Evolutionary conservation across 2,329 filamentous ascomycete genomes (phyloP).

Genomic region (Colletotrichum sansevieriae): DNA sequence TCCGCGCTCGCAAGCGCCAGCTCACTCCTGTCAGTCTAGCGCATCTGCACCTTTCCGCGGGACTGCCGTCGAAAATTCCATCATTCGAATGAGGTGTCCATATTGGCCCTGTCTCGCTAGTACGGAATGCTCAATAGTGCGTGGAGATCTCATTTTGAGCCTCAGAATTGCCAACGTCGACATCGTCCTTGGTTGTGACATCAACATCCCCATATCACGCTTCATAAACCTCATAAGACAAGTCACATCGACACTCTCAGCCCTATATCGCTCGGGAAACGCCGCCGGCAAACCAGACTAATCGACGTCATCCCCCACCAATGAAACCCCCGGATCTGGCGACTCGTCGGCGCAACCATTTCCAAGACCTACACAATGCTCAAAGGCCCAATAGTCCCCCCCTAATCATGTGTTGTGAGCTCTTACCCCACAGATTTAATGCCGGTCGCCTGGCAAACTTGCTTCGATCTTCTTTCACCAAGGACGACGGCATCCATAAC

Average conservation of each 20-base stretch:
- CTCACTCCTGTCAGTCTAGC: constrained; percentile 9
- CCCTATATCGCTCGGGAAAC: not conserved
- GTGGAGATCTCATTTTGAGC: constrained; percentile 18
- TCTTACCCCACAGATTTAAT: too few relatives aligned
- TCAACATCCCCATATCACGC: not conserved
- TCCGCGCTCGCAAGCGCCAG: constrained; percentile 23
- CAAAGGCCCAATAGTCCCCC: too few relatives aligned
- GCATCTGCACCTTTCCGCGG: not conserved
- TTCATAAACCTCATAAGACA: not conserved
- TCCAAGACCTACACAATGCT: too few relatives aligned
- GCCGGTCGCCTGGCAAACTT: not conserved
- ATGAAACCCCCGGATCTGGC: constrained; percentile 13
- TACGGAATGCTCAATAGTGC: not conserved
- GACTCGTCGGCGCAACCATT: not conserved
- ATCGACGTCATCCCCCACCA: constrained; percentile 27
- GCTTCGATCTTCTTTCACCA: not conserved
- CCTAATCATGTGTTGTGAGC: too few relatives aligned
- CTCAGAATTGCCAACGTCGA: constrained; percentile 11
- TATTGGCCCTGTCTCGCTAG: constrained; percentile 9
- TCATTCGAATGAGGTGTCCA: not conserved
- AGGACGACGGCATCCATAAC: not conserved
- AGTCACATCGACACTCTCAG: too few relatives aligned
- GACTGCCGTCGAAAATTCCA: not conserved
- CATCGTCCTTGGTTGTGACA: not conserved
- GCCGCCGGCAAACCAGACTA: not conserved